Conservation (phyloP, 768 basidiomycete species). For the Mrakia blollopis region DNA sequence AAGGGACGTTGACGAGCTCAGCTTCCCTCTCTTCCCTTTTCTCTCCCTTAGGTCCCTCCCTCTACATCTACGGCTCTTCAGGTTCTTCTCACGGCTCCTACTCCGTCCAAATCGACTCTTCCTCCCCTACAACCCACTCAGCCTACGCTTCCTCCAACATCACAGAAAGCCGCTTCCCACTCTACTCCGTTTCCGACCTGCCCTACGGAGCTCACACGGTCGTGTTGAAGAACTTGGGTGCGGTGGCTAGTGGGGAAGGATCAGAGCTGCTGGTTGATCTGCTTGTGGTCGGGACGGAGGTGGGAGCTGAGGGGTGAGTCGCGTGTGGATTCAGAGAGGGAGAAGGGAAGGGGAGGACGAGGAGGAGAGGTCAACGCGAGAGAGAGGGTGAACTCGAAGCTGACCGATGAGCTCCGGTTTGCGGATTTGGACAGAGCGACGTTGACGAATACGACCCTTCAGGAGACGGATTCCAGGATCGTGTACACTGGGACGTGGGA, state of each 20-base stretch:
- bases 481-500: slow-evolving; percentile 40
- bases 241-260: background rate
- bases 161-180: slow-evolving; percentile 11
- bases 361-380: background rate
- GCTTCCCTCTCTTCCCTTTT: background rate
- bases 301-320: slow-evolving; percentile 39
- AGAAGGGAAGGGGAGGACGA: no score
- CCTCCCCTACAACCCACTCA: slow-evolving; percentile 28
- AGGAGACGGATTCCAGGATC: slow-evolving; percentile 37
- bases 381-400: no score
- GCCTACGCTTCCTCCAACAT: slow-evolving; percentile 29
- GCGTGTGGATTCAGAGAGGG: no score
- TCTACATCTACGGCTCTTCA: slow-evolving; percentile 40
- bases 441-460: slow-evolving; percentile 40
- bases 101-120: slow-evolving; percentile 38
- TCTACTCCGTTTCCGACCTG: background rate
- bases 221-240: background rate
- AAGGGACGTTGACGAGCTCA: background rate
- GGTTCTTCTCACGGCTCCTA: slow-evolving; percentile 34
- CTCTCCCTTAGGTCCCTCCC: slow-evolving; percentile 34
- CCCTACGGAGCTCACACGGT: background rate
- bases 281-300: slow-evolving; percentile 35
- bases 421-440: slow-evolving; percentile 35
- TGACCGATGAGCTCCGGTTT: no score
- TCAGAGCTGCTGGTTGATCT: slow-evolving; percentile 34